Evolutionary conservation across 2,329 filamentous ascomycete genomes (phyloP).

Genomic region (Sarocladium oryzae): DNA sequence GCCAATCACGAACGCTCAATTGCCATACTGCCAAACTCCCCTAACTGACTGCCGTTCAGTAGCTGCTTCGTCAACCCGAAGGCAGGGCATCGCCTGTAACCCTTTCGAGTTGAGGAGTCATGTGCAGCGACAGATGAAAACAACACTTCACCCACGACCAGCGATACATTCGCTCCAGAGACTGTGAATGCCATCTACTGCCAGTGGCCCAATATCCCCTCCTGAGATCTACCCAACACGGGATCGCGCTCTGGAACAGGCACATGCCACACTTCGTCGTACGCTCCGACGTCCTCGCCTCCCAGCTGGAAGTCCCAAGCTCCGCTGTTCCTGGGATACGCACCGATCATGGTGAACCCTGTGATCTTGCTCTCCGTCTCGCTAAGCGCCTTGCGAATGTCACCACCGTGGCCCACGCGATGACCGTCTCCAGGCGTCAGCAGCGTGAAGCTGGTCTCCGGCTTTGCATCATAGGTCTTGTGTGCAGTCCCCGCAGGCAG

Average conservation of each 20-base stretch:
- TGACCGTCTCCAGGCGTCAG: conserved; percentile 37
- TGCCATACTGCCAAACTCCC: too few relatives aligned
- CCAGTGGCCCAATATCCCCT: conserved; percentile 5
- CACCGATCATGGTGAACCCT: conserved; percentile 16
- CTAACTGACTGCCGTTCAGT: too few relatives aligned
- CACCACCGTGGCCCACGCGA: conserved; percentile 23
- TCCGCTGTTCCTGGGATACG: conserved; percentile 4
- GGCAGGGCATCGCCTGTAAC: too few relatives aligned
- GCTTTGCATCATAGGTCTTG: conserved; percentile 41
- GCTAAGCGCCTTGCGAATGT: conserved; percentile 27
- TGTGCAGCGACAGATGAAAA: too few relatives aligned
- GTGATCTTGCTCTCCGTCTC: conserved; percentile 23
- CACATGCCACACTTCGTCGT: conserved; percentile 7
- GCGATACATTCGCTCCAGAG: too few relatives aligned
- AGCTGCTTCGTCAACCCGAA: too few relatives aligned
- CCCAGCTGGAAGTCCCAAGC: conserved; percentile 5
- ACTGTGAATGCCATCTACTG: too few relatives aligned
- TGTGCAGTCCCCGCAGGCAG: conserved; percentile 50
- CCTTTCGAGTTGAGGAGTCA: too few relatives aligned
- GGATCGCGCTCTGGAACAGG: conserved; percentile 4
- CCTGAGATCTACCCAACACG: conserved; percentile 1
- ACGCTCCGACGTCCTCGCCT: conserved; percentile 13
- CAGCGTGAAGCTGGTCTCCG: conserved; percentile 24
- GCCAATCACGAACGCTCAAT: too few relatives aligned
- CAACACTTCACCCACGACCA: too few relatives aligned